phyloP scores from a whole-genome alignment of 805 yeast species.

The Suhomyces sp. region DNA sequence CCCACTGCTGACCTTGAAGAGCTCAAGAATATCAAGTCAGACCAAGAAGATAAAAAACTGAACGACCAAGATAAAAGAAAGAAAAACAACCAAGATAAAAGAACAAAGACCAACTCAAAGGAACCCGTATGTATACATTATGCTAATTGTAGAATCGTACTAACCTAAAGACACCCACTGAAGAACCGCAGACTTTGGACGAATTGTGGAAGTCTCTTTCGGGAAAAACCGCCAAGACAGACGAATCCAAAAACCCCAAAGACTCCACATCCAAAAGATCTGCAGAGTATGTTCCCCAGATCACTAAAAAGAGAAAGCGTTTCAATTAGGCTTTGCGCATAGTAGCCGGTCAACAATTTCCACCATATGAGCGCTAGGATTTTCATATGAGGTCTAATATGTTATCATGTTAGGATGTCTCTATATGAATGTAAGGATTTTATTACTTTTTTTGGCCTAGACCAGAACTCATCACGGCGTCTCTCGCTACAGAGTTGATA shows the following conservation, averaged over 20 bases:
- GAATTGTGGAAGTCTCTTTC: slow-evolving; percentile 7
- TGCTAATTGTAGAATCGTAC: background rate
- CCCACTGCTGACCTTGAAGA: background rate
- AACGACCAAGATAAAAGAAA: background rate
- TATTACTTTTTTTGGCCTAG: slow-evolving; percentile 26
- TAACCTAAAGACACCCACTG: background rate
- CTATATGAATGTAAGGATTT: too few relatives aligned
- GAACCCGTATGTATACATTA: background rate
- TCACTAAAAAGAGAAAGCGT: slow-evolving; percentile 11
- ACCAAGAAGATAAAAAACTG: background rate
- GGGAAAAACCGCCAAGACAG: slow-evolving; percentile 8
- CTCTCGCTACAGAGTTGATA: slow-evolving; percentile 84
- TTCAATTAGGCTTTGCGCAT: background rate
- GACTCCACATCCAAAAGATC: slow-evolving; percentile 2
- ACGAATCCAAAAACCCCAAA: background rate
- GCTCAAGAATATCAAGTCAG: background rate
- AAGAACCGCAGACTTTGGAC: slow-evolving; percentile 3
- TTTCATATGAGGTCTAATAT: too few relatives aligned
- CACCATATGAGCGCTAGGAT: too few relatives aligned
- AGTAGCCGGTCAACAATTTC: too few relatives aligned
- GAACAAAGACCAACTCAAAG: background rate
- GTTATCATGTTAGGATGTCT: too few relatives aligned
- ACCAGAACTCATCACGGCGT: slow-evolving; percentile 69
- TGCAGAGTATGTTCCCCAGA: slow-evolving; percentile 12
- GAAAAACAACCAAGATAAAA: background rate